phyloP scores from a whole-genome alignment of 129 eudicot genomes.

The Kitagawia praeruptora region DNA sequence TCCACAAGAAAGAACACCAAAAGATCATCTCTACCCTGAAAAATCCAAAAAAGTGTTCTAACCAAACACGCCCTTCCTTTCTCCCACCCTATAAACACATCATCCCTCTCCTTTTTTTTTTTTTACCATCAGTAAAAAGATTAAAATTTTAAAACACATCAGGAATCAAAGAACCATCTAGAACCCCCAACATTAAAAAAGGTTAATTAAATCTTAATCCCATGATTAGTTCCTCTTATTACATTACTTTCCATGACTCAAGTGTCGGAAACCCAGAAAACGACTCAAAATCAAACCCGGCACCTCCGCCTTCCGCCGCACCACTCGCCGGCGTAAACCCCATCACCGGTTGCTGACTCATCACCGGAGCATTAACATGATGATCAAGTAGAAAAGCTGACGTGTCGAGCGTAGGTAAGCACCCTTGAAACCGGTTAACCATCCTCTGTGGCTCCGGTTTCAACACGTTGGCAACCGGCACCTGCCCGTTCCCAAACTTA shows the following conservation, averaged over 20 bases:
- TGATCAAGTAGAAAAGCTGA: slow-evolving; percentile 61
- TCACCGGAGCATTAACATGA: slow-evolving; percentile 21
- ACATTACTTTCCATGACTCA: slow-evolving; percentile 60
- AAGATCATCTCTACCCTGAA: neutral
- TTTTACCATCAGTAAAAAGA: neutral
- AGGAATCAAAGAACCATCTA: neutral
- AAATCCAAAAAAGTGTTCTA: neutral
- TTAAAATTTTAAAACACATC: neutral
- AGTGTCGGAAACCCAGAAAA: slow-evolving; percentile 75
- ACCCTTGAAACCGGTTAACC: slow-evolving; percentile 34
- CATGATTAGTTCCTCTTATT: neutral
- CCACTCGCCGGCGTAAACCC: slow-evolving; percentile 6
- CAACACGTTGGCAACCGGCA: slow-evolving; percentile 30
- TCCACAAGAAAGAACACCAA: neutral
- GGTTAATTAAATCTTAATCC: neutral
- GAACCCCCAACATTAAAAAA: neutral
- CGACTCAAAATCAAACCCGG: slow-evolving; percentile 43
- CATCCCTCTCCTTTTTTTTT: neutral
- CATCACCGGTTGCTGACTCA: slow-evolving; percentile 17
- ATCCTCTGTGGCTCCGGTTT: slow-evolving; percentile 70
- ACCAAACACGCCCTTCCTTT: slow-evolving; percentile 10
- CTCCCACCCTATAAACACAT: neutral
- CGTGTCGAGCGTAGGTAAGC: slow-evolving; percentile 69
- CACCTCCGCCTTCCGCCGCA: slow-evolving; percentile 27
- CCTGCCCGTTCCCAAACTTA: slow-evolving; percentile 26